Evolutionary conservation across 768 basidiomycete species (phyloP), one percentile per base, ranked within the genome.

Genomic region (Plicaturopsis crispa): DNA sequence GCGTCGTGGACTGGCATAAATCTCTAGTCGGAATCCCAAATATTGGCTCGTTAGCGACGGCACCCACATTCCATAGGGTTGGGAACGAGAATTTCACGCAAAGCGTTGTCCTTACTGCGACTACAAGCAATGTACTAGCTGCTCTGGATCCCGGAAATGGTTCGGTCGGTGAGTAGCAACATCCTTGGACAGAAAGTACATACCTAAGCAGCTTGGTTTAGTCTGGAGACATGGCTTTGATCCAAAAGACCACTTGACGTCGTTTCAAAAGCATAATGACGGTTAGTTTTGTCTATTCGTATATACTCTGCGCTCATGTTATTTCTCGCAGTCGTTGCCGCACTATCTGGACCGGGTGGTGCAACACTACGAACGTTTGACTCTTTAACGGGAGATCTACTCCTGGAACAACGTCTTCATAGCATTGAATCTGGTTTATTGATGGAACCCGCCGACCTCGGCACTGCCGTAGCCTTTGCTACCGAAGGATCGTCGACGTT

Each of bases 1-100:
- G 87, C 31, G 62, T 84, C 31, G 71, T 92, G 32, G 91, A 94
- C 65, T 97, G 92, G 92, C 73, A 96, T 59, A 84, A 78, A 48
- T 59, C 69, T 11, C 71, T 84, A 20, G 63, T 89, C 39, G 92
- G 92, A 12, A 71, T 83, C 4, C 86, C 89, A 1, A 65, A 80
- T 3, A 57, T 69, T 23, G 61, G 67, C 6, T 66, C 75, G 2
- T 53, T 48, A 0, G 51, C 67, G 13, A 73, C 72, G 1, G 65
- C 80, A 5, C 89, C 90, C 0, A 55, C 66, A 6, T 79, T 90
- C 47, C 73, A 75, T 46, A 49, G 59, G 24, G 53, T 65, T 7
- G 54, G 51, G 20, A n/a, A n/a, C n/a, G 53, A 40, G 24, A 48
- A 54, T 21, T 55, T 48, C 20, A 60, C 58, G 24, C 53, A 65